Base-by-base conservation (phyloP, 2,329 filamentous ascomycete genomes). In the Alternaria triticina region DNA sequence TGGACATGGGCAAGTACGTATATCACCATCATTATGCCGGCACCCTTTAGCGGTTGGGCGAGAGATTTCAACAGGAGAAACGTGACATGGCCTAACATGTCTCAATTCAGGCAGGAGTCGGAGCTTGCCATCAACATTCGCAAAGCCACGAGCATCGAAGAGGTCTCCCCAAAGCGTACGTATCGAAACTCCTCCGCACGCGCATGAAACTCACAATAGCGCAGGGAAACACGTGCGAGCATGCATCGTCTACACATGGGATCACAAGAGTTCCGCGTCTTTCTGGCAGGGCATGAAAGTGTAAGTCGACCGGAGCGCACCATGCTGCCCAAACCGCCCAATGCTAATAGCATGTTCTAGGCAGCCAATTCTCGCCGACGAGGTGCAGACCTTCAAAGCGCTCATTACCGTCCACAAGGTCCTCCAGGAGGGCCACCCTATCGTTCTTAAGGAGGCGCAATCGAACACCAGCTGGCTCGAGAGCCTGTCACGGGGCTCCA, bases 201-300 rank as follows among this genome's bases (percentile, higher is more conserved):
- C 54, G 23, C 51, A 45, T 59, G 40, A 68, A 68, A 69, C 79
- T 83, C 61, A 83, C 68, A 27, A 57, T 28, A 52, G 67, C 47
- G 40, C 75, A 87, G 88, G 87, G 65, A 99, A 99, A 83, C 96
- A 99, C 91, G 96, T 99, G 62, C 92, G 96, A 77, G 94, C 92
- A 81, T 97, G 93, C 79, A 99, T 99, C 75, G 95, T 99, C 49
- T 98, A 98, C 82, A 98, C 95, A 62, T 99, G 96, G 96, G 96
- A 99, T 82, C 94, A 99, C 85, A 96, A 97, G 84, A 97, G 91
- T 69, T 97, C 94, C 45, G 87, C 89, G 78, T 93, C 94, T 77
- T 99, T 99, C 81, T 99, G 96, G 96, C 89, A 93, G 61, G 95
- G 94, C 79, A 96, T 99, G 87, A 99, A 99, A 89, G 94, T 98